phyloP scores from a whole-genome alignment of 768 basidiomycete genomes.

The Boletus edulis region DNA sequence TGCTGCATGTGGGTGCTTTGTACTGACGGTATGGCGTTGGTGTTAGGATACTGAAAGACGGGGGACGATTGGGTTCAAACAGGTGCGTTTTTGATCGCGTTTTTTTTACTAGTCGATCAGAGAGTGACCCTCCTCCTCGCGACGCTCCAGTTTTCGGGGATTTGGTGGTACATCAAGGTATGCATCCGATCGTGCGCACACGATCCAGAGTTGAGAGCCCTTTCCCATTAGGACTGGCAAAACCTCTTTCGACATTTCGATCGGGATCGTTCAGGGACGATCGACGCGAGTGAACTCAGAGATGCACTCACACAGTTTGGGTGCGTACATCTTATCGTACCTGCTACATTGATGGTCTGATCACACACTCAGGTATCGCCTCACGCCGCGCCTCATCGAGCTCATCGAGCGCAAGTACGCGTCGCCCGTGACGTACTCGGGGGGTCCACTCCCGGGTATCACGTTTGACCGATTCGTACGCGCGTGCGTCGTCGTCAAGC shows the following conservation, averaged over 20 bases:
- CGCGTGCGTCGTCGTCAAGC: conserved; percentile 80
- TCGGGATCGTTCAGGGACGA: conserved; percentile 77
- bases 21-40: background rate
- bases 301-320: conserved; percentile 76
- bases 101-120: no score
- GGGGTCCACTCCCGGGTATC: conserved; percentile 53
- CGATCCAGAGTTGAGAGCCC: no score
- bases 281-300: conserved; percentile 66
- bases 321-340: conserved; percentile 26
- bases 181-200: background rate
- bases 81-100: conserved; percentile 40
- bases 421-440: conserved; percentile 33
- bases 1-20: no score
- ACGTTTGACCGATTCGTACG: conserved; percentile 86
- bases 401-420: conserved; percentile 80
- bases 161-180: conserved; percentile 81
- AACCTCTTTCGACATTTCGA: conserved; percentile 82
- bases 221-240: conserved; percentile 65
- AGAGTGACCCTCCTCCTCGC: background rate
- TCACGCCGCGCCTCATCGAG: conserved; percentile 61
- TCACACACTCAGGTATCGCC: conserved; percentile 45
- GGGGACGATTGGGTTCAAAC: conserved; percentile 78
- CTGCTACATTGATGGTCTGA: no score
- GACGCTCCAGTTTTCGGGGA: conserved; percentile 53
- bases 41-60: conserved; percentile 64